Conservation (phyloP, 805 yeast genomes). For the Metschnikowia continentalis region DNA sequence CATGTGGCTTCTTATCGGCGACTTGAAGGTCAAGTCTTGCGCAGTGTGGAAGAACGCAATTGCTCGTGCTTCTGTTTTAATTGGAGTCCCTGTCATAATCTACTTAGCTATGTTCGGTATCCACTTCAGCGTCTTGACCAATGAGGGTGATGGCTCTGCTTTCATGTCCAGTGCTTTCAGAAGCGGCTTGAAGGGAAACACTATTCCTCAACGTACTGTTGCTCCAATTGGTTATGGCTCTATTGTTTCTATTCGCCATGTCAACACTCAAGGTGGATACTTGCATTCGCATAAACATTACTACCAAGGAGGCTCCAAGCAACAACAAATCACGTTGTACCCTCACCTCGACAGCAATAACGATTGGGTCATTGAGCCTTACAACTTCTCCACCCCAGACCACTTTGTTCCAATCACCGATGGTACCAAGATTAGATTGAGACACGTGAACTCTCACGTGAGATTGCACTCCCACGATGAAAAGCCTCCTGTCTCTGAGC, state of each 20-base stretch:
- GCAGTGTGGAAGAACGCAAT: conserved; percentile 45
- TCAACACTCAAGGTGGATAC: conserved; percentile 73
- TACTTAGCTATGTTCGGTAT: conserved; percentile 58
- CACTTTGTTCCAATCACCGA: conserved; percentile 60
- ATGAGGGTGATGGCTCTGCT: conserved; percentile 68
- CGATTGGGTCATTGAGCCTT: conserved; percentile 66
- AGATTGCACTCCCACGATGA: conserved; percentile 83
- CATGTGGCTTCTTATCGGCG: conserved; percentile 72
- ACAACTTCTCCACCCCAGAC: conserved; percentile 55
- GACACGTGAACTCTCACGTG: conserved; percentile 53
- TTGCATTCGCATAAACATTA: conserved; percentile 73
- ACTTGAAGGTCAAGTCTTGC: conserved; percentile 47
- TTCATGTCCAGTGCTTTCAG: conserved; percentile 73
- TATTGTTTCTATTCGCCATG: conserved; percentile 59
- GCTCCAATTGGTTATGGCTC: conserved; percentile 77
- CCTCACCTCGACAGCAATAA: conserved; percentile 76
- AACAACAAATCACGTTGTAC: conserved; percentile 77
- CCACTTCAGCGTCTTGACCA: conserved; percentile 55
- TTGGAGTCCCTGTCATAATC: conserved; percentile 55
- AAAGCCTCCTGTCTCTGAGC: conserved; percentile 69
- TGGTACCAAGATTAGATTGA: conserved; percentile 67
- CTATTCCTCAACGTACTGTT: conserved; percentile 52
- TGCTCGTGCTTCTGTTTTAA: conserved; percentile 48
- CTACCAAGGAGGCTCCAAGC: conserved; percentile 77
- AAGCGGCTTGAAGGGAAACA: conserved; percentile 55